Conservation (phyloP, 148 eudicot genomes). For the Diospyros lotus region DNA sequence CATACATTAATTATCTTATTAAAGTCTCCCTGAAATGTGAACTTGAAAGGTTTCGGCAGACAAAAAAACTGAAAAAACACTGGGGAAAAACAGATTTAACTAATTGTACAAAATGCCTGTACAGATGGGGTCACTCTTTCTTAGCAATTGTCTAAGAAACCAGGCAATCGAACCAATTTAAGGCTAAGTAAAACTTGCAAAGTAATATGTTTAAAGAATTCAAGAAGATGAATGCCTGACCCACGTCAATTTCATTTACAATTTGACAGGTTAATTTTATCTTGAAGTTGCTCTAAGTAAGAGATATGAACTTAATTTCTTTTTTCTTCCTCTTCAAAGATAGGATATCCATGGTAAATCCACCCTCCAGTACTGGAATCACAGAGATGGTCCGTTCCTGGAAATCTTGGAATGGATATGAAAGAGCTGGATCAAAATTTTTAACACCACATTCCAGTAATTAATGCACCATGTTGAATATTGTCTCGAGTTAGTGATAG, state of each 20-base stretch:
- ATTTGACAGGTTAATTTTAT: neutral
- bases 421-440: no score
- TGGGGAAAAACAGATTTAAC: neutral
- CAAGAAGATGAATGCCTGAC: slow-evolving; percentile 3
- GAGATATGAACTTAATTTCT: neutral
- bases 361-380: neutral
- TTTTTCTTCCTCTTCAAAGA: neutral
- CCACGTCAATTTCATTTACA: neutral
- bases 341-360: neutral
- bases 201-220: neutral
- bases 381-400: neutral
- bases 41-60: slow-evolving; percentile 3
- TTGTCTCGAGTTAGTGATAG: neutral
- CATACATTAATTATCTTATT: slow-evolving; percentile 3
- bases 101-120: neutral
- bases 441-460: no score
- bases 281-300: neutral
- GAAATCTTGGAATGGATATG: neutral
- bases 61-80: neutral
- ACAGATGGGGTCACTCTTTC: neutral
- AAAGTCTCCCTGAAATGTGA: neutral
- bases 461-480: no score
- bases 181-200: neutral
- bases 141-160: neutral
- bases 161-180: neutral